Evolutionary conservation across 2,329 filamentous ascomycete species (phyloP).

Genomic region (Nemania sp.): DNA sequence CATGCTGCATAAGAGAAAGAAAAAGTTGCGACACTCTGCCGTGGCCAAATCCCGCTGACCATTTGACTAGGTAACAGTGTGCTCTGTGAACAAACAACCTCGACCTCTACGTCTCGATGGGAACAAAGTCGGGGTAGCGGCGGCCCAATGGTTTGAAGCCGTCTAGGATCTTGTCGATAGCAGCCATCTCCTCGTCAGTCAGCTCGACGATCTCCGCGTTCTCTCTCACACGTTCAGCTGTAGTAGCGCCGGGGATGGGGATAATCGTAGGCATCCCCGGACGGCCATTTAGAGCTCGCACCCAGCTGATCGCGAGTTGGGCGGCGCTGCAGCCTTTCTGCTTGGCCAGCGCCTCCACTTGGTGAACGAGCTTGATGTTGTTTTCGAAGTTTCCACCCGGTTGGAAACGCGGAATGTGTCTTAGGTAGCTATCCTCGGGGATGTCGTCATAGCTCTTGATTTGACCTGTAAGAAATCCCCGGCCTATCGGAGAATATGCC

Average conservation of each 20-base stretch:
- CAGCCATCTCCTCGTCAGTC: conserved; percentile 53
- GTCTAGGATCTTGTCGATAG: conserved; percentile 55
- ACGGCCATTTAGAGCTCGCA: conserved; percentile 52
- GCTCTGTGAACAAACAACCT: not conserved
- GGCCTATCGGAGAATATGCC: conserved; percentile 73
- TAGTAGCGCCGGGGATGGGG: conserved; percentile 69
- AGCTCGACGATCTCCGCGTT: conserved; percentile 59
- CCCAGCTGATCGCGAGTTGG: conserved; percentile 71
- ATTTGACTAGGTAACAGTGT: not conserved
- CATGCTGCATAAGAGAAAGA: conserved; percentile 12
- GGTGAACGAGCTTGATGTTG: conserved; percentile 65
- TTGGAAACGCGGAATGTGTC: conserved; percentile 61
- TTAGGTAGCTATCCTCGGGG: conserved; percentile 53
- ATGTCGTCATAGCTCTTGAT: conserved; percentile 59
- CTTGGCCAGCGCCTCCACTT: conserved; percentile 61
- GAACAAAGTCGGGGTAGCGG: conserved; percentile 50
- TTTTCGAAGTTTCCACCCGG: conserved; percentile 61
- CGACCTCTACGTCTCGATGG: conserved; percentile 44
- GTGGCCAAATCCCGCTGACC: not conserved
- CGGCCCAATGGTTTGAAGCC: conserved; percentile 53
- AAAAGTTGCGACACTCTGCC: not conserved
- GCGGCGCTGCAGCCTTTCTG: conserved; percentile 63
- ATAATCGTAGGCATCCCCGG: conserved; percentile 63
- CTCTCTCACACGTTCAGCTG: conserved; percentile 60
- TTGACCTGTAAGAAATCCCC: conserved; percentile 59